These are phyloP conservation scores for Oxytropis ochrocephala DNA, from an alignment of 306 rosid genomes.

Conservation along the genomic window DNA sequence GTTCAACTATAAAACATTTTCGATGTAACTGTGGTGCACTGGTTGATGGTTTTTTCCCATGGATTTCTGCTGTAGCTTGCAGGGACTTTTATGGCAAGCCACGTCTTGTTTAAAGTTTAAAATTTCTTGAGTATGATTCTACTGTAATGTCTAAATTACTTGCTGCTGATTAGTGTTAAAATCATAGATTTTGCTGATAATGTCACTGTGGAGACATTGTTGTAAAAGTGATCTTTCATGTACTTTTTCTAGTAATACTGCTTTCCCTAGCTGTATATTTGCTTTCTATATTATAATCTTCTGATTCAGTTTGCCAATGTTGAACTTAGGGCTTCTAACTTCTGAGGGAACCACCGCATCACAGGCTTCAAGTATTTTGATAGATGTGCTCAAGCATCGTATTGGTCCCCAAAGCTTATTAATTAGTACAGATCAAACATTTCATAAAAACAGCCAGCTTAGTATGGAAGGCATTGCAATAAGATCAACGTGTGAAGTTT, in stretches of 20 bases:
- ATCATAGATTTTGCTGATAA: not conserved
- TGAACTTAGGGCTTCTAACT: conserved; percentile 62
- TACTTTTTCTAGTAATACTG: not conserved
- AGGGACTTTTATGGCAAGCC: not conserved
- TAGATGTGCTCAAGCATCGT: conserved; percentile 50
- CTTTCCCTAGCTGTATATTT: not conserved
- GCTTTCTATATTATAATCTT: conserved; percentile 10
- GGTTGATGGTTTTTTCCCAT: not conserved
- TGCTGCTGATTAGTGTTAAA: not conserved
- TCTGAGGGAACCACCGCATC: conserved; percentile 55
- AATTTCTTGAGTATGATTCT: not conserved
- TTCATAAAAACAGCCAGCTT: conserved; percentile 30
- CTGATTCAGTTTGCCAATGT: conserved; percentile 31
- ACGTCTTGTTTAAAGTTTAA: not conserved
- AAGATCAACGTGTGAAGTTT: conserved; percentile 49
- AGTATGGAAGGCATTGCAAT: conserved; percentile 39
- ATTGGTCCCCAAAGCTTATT: conserved; percentile 28
- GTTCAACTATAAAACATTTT: not conserved
- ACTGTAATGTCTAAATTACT: not conserved
- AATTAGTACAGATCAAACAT: conserved; percentile 27
- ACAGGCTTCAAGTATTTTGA: conserved; percentile 58
- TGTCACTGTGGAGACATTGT: not conserved
- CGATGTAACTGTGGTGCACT: not conserved
- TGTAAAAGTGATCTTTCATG: not conserved
- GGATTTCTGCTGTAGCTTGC: not conserved